phyloP scores from a whole-genome alignment of 257 asterid species.

The Eucommia ulmoides region DNA sequence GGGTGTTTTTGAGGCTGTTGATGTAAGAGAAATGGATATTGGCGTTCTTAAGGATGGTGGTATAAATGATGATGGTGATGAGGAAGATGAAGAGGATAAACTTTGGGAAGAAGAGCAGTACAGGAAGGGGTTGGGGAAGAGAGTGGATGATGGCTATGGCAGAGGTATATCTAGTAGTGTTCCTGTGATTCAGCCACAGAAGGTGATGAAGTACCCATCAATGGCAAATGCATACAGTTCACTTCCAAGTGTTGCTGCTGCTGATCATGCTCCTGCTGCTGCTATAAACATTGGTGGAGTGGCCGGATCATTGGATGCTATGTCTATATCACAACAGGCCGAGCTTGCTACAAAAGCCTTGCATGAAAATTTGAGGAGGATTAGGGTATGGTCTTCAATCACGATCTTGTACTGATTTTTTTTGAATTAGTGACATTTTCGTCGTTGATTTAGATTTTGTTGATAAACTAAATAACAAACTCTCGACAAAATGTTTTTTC shows the following conservation, averaged over 20 bases:
- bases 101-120: constrained; percentile 98
- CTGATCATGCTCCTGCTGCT: constrained; percentile 20
- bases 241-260: constrained; percentile 18
- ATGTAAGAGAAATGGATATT: constrained; percentile 28
- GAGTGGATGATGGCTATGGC: constrained; percentile 56
- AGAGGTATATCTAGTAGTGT: constrained; percentile 19
- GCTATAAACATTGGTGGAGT: constrained; percentile 48
- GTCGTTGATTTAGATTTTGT: too few species aligned
- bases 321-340: constrained; percentile 64
- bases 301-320: constrained; percentile 30
- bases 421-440: too few species aligned
- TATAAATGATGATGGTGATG: constrained; percentile 27
- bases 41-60: constrained; percentile 16
- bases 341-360: constrained; percentile 76
- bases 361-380: constrained; percentile 45
- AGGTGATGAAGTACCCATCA: constrained; percentile 25
- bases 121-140: constrained; percentile 89
- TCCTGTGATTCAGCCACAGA: constrained; percentile 26
- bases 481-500: too few species aligned
- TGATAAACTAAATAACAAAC: too few species aligned
- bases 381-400: constrained; percentile 44
- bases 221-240: constrained; percentile 27
- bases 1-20: constrained; percentile 86
- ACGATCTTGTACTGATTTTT: too few species aligned
- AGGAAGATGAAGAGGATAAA: constrained; percentile 84